Evolutionary conservation across 768 basidiomycete genomes (phyloP), one percentile per base, ranked within the genome.

Genomic region (Tricholoma matsutake): DNA sequence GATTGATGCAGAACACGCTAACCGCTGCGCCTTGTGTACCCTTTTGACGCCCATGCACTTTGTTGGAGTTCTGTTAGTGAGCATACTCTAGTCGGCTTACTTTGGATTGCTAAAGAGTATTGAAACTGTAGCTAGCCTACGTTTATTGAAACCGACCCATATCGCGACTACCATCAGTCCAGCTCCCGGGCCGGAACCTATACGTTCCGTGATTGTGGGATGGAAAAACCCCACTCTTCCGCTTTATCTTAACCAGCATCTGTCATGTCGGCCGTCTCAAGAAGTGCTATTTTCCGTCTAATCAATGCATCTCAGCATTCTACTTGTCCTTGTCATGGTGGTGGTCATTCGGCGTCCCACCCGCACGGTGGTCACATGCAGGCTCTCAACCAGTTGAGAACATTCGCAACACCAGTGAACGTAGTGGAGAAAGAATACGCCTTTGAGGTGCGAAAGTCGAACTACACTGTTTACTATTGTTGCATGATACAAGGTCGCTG

Each of bases 381-480:
- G 49, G 81, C 84, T 31, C 68, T 87, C 56, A 83, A 76, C 61
- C 87, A 90, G 70, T 73, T 92, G 63, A 78, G 93, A 64, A 86
- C 77, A 70, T 84, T 90, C 60, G 93, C 93, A 11, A 89, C 89
- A 0, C 94, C 94, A 35, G 86, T 91, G 5, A 81, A 89, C 32
- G 66, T 72, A 1, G 76, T 86, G 3, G 79, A 92, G 77, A 94
- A 89, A 72, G 94, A 96, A 74, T 96, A 96, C 70, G 94, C 94
- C 0, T 96, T 96, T 69, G 94, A 96, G 83, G 89, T 84, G 68
- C 63, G 74, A 56, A 25, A 31, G 51, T 10, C 2, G 7, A 31
- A 35, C 18, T 25, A 10, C 20, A 45, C 1, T 53, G 41, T 22
- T 9, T 2, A 43, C 18, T 29, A 58, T 47, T 35, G 52, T 58